phyloP scores from a whole-genome alignment of 164 flowering plant species.

The Magnolia kwangsiensis region DNA sequence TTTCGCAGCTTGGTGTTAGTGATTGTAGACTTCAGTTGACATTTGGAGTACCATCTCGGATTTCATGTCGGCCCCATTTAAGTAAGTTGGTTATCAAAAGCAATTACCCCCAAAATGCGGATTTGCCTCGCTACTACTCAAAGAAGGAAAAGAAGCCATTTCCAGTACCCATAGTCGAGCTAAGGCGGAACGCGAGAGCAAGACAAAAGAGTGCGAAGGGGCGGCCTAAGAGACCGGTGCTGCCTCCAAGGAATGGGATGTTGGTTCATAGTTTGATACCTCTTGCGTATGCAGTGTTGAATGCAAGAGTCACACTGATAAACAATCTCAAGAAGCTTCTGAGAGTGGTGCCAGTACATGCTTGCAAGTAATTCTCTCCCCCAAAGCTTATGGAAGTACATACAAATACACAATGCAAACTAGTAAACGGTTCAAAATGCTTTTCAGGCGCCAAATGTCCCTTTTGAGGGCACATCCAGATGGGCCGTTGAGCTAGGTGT shows the following conservation, averaged over 20 bases:
- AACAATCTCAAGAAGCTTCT: conserved; percentile 85
- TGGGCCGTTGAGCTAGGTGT: no score
- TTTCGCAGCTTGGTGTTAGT: conserved; percentile 38
- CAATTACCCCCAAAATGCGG: conserved; percentile 78
- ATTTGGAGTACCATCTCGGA: conserved; percentile 23
- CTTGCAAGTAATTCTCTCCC: conserved; percentile 69
- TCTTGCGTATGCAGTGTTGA: conserved; percentile 67
- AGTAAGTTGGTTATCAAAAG: conserved; percentile 30
- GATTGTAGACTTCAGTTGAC: conserved; percentile 26
- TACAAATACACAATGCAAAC: no score
- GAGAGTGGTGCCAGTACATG: conserved; percentile 83
- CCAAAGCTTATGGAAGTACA: no score
- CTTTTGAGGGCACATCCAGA: no score
- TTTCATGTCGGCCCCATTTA: conserved; percentile 16
- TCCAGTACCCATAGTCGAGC: conserved; percentile 75
- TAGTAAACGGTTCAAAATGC: no score
- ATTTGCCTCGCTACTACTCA: conserved; percentile 70
- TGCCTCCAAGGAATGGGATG: conserved; percentile 85
- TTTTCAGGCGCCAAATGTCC: no score
- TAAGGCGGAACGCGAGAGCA: conserved; percentile 86
- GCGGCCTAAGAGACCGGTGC: conserved; percentile 48
- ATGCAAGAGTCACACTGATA: conserved; percentile 69
- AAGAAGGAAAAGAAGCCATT: conserved; percentile 90
- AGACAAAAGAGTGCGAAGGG: conserved; percentile 62
- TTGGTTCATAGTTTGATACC: conserved; percentile 71